phyloP scores from a whole-genome alignment of 176 grass and related monocot genomes.

The Areca catechu region DNA sequence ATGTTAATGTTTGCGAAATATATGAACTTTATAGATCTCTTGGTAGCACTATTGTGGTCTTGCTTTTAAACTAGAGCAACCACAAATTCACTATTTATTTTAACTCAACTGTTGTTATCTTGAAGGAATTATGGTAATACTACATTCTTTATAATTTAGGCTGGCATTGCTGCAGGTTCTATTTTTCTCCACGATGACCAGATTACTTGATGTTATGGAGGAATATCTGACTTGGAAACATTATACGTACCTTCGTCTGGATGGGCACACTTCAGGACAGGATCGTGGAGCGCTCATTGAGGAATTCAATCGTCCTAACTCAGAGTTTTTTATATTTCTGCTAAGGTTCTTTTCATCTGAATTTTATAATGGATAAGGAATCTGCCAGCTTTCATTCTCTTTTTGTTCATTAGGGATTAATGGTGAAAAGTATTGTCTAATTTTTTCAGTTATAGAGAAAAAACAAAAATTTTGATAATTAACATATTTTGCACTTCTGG shows the following conservation, averaged over 20 bases:
- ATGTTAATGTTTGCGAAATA: background rate
- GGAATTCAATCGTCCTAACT: slow-evolving; percentile 77
- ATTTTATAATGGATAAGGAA: no score
- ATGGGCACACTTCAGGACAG: slow-evolving; percentile 90
- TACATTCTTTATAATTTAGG: background rate
- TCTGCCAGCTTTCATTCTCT: no score
- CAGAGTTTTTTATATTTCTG: slow-evolving; percentile 89
- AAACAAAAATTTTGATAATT: no score
- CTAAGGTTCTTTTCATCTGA: slow-evolving; percentile 39
- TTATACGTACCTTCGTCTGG: slow-evolving; percentile 91
- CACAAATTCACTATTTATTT: no score
- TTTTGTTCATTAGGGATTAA: no score
- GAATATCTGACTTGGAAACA: slow-evolving; percentile 84
- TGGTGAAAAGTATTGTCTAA: no score
- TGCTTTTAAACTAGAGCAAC: no score
- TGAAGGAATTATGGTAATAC: background rate
- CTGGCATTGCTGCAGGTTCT: slow-evolving; percentile 48
- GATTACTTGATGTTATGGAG: slow-evolving; percentile 99
- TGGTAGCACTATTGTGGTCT: no score
- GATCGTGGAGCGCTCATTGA: slow-evolving; percentile 97
- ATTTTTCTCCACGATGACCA: slow-evolving; percentile 98
- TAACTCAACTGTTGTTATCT: no score
- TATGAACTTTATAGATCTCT: no score
- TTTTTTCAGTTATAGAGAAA: no score
- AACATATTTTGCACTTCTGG: slow-evolving; percentile 7